Percentiles rank a stretch among this genome's conserved stretches.
Conservation (phyloP, 2,329 filamentous ascomycete genomes). For the Microdochium nivale region DNA sequence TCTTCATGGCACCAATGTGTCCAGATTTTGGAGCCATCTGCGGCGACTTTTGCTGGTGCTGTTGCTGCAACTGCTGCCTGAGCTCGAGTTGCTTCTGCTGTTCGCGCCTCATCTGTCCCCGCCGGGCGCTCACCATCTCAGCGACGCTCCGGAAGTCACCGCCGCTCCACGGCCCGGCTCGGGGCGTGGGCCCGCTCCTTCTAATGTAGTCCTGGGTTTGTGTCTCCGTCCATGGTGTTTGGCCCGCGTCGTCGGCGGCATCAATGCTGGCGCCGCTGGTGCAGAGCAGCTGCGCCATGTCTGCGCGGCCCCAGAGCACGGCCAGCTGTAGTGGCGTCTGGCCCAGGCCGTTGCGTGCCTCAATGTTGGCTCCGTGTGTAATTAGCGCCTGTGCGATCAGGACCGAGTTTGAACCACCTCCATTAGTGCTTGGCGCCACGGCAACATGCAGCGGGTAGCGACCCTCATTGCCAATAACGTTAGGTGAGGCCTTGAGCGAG, state of each 20-base stretch:
- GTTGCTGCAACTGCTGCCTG: background rate
- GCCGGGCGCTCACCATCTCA: background rate
- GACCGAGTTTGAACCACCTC: background rate
- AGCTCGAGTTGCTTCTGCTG: background rate
- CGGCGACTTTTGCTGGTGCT: background rate
- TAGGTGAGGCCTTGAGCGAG: constrained; percentile 2
- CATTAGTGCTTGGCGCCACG: background rate
- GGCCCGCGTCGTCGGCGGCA: constrained; percentile 1
- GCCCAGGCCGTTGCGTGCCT: constrained; percentile 5
- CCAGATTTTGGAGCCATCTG: background rate
- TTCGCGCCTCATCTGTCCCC: background rate
- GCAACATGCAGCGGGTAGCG: constrained; percentile 3
- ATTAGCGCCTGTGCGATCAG: constrained; percentile 3
- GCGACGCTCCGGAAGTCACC: background rate
- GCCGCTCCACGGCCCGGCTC: background rate
- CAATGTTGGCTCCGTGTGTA: constrained; percentile 4
- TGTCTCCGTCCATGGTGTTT: constrained; percentile 3
- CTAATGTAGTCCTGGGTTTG: constrained; percentile 2
- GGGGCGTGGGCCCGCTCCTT: background rate
- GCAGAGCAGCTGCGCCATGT: constrained; percentile 4
- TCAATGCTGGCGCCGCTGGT: constrained; percentile 2
- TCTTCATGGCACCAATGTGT: background rate
- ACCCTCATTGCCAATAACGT: background rate
- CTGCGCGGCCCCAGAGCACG: constrained; percentile 6
- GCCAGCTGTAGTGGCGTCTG: constrained; percentile 11